Base-by-base conservation (phyloP, 306 rosid genomes). In the Acmispon strigosus region DNA sequence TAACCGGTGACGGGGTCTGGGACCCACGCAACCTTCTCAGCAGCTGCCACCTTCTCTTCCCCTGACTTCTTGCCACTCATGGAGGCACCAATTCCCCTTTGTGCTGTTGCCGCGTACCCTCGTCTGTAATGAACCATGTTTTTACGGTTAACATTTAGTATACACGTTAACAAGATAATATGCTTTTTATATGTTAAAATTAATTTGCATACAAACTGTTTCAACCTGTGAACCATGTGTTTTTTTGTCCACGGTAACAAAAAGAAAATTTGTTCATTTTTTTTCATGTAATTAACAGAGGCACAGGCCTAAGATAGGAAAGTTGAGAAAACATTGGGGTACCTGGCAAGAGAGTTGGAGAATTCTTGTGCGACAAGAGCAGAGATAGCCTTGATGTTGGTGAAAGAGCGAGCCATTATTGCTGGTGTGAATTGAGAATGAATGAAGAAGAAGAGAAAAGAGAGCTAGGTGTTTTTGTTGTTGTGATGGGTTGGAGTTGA, bases 391-490 rank as follows among this genome's bases (percentile, higher is more conserved):
- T 87, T 94, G 48, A 83, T 78, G 87, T 62, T 84, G n/a, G 83
- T 22, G 93, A 88, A 83, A 82, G 92, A 84, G 72, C 91, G 96
- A 85, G 97, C 94, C 98, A 93, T 78, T 84, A 90, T 73, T 84
- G 75, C 66, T 58, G 56, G 34, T 14, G 18, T 0, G 34, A 19
- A 50, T 62, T 37, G 11, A 5, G 10, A 51, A 6, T 7, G 32
- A 27, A 27, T 27, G 32, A 27, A 27, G 4, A 27, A 27, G 32
- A 27, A 27, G 32, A 27, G 32, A 27, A 27, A 27, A 27, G 4
- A 27, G 32, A 27, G 32, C 32, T 27, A 1, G 24, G 24, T 22
- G 3, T 22, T 27, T 32, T n/a, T n/a, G n/a, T n/a, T 43, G 55
- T 48, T 41, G 45, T 36, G 6, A 8, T 45, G 51, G 5, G 80